Percentiles rank a stretch among this genome's conserved stretches.
These are phyloP conservation scores for Eucalyptus cloeziana DNA, from an alignment of 345 rosid species.

Conservation along the genomic window DNA sequence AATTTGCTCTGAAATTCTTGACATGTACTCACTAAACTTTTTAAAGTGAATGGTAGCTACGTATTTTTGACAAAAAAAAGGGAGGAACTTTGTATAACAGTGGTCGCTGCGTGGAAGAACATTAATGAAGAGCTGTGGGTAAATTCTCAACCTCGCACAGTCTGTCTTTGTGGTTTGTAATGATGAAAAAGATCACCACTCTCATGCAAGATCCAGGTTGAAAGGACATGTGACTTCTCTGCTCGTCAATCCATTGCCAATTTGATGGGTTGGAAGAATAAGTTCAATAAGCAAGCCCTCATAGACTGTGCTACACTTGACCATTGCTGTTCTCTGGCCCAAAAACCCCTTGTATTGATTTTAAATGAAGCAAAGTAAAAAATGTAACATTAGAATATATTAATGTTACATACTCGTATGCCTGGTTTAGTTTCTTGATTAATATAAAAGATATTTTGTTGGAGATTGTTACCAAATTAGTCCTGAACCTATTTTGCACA, in stretches of 20 bases:
- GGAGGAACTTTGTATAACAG: background rate
- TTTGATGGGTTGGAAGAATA: background rate
- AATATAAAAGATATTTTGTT: too few relatives aligned
- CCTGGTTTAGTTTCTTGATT: too few relatives aligned
- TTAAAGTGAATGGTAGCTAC: too few relatives aligned
- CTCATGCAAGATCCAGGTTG: background rate
- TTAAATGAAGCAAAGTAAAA: too few relatives aligned
- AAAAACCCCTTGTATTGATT: too few relatives aligned
- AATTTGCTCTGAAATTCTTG: too few relatives aligned
- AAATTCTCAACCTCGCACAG: background rate
- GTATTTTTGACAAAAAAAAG: too few relatives aligned
- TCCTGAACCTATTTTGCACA: too few relatives aligned
- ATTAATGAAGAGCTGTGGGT: background rate
- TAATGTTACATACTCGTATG: too few relatives aligned
- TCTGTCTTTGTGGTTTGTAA: constrained; percentile 4
- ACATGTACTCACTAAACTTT: too few relatives aligned
- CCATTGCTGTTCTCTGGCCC: background rate
- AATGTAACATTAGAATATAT: too few relatives aligned
- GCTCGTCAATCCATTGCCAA: background rate
- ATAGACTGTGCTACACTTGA: background rate
- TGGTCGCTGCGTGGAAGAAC: background rate
- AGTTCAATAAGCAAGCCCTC: background rate
- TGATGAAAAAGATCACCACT: background rate
- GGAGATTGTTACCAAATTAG: too few relatives aligned
- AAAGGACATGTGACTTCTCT: background rate